These are phyloP conservation scores for Nephelium lappaceum DNA, from an alignment of 345 rosid species.

Conservation along the genomic window DNA sequence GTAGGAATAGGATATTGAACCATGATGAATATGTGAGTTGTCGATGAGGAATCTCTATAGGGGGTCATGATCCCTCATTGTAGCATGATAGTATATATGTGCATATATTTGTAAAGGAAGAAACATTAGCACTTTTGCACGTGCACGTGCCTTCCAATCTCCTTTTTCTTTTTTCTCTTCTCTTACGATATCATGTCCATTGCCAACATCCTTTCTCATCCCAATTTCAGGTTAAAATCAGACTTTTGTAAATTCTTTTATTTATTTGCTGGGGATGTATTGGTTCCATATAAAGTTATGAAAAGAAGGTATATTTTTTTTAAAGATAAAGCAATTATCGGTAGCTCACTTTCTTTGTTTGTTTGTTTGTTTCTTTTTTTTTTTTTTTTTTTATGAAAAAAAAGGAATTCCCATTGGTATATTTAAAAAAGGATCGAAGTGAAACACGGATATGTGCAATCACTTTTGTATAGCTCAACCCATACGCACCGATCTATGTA, in stretches of 20 bases:
- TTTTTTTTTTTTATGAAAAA: too few species aligned
- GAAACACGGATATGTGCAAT: background rate
- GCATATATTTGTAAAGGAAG: too few species aligned
- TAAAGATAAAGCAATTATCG: background rate
- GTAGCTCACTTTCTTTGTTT: background rate
- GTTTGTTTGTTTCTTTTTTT: background rate
- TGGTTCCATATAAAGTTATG: background rate
- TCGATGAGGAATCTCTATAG: background rate
- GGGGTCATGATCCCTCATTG: background rate
- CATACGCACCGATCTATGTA: too few species aligned
- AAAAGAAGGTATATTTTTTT: background rate
- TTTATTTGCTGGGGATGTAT: background rate
- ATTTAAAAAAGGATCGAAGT: background rate
- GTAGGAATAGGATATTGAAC: background rate
- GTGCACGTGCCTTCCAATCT: slow-evolving; percentile 16
- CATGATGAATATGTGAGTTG: slow-evolving; percentile 6
- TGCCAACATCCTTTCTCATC: slow-evolving; percentile 8
- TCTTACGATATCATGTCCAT: background rate
- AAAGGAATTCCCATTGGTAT: too few species aligned
- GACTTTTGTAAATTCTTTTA: background rate
- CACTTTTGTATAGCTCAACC: background rate
- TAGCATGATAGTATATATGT: background rate
- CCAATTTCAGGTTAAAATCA: background rate
- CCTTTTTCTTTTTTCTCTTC: background rate
- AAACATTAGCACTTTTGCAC: background rate